phyloP scores from a whole-genome alignment of 495 filamentous ascomycete species.

The Choiromyces venosus region DNA sequence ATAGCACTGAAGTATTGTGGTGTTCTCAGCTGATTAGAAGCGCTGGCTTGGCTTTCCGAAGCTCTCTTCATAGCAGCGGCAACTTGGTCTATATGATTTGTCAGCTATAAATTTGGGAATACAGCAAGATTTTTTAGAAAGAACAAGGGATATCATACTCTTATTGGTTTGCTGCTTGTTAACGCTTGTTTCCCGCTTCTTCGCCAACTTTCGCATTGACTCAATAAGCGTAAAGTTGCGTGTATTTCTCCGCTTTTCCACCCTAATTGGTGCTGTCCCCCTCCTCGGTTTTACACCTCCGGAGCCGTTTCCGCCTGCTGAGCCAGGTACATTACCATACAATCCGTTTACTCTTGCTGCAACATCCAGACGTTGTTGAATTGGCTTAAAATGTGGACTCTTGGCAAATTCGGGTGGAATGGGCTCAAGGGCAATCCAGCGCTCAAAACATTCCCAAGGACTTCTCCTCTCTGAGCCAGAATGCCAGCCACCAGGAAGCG shows the following conservation, averaged over 20 bases:
- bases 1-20: conserved; percentile 84
- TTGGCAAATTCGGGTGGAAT: conserved; percentile 86
- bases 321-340: conserved; percentile 23
- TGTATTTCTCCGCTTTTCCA: conserved; percentile 77
- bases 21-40: conserved; percentile 53
- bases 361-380: conserved; percentile 41
- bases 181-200: conserved; percentile 76
- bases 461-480: conserved; percentile 85
- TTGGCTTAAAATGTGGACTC: conserved; percentile 71
- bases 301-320: conserved; percentile 20
- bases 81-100: conserved; percentile 6
- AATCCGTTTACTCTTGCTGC: conserved; percentile 28
- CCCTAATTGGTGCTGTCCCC: conserved; percentile 49
- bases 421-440: conserved; percentile 86
- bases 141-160: conserved; percentile 27
- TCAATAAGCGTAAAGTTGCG: conserved; percentile 84
- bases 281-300: conserved; percentile 32
- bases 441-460: conserved; percentile 97
- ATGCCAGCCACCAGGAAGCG: conserved; percentile 65
- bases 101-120: neutral
- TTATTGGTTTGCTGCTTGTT: conserved; percentile 72
- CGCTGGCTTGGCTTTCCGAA: conserved; percentile 38
- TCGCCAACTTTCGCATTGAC: conserved; percentile 88
- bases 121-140: neutral
- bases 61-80: conserved; percentile 44